These are phyloP conservation scores for Leccinum longicurvipes DNA, from an alignment of 768 basidiomycete genomes.

Conservation along the genomic window DNA sequence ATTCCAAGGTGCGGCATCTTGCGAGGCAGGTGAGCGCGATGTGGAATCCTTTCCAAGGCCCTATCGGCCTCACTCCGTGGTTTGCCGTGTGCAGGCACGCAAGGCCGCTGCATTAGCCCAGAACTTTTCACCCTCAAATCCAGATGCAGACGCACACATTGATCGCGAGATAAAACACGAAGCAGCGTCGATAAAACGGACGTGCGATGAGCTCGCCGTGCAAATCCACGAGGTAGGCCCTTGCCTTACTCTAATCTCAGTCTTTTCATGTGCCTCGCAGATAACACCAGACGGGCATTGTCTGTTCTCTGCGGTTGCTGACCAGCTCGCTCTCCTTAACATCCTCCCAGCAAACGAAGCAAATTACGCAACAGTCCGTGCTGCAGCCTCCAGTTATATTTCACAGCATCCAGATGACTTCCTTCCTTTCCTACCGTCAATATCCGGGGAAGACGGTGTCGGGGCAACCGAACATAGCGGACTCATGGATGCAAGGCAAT, in stretches of 20 bases:
- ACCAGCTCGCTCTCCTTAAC: slow-evolving; percentile 79
- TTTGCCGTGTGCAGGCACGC: slow-evolving; percentile 48
- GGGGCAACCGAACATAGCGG: slow-evolving; percentile 60
- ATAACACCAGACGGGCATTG: slow-evolving; percentile 96
- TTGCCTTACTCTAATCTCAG: not conserved
- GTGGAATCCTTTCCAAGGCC: not conserved
- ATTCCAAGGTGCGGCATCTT: slow-evolving; percentile 60
- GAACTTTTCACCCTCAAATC: slow-evolving; percentile 48
- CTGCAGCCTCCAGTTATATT: slow-evolving; percentile 78
- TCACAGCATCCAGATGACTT: slow-evolving; percentile 83
- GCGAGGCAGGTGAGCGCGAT: slow-evolving; percentile 62
- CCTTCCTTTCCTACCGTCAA: slow-evolving; percentile 84
- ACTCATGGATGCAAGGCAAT: slow-evolving; percentile 65
- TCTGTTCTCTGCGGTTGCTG: slow-evolving; percentile 90
- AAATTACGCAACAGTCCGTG: slow-evolving; percentile 58
- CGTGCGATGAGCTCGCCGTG: slow-evolving; percentile 64
- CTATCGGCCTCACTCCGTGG: slow-evolving; percentile 1
- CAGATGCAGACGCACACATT: slow-evolving; percentile 55
- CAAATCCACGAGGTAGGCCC: slow-evolving; percentile 59
- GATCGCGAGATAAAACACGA: slow-evolving; percentile 68
- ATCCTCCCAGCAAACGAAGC: slow-evolving; percentile 58
- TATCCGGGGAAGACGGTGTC: slow-evolving; percentile 63
- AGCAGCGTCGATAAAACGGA: slow-evolving; percentile 56
- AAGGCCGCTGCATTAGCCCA: slow-evolving; percentile 66
- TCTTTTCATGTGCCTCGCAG: slow-evolving; percentile 41